phyloP scores from a whole-genome alignment of 306 rosid genomes.

The Medicago ruthenica region DNA sequence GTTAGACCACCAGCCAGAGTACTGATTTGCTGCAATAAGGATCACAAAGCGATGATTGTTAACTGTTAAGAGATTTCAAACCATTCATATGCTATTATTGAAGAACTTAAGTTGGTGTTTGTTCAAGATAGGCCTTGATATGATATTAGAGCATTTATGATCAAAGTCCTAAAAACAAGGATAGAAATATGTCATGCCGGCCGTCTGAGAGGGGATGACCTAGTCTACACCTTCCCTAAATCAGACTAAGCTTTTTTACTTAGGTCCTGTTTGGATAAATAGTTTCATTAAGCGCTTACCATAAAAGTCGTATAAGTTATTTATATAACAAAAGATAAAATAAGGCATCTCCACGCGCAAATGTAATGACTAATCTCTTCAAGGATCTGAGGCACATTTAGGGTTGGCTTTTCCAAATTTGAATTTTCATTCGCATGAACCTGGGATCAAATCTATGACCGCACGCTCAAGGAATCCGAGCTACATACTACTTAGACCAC shows the following conservation, averaged over 20 bases:
- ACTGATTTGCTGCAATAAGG: constrained; percentile 79
- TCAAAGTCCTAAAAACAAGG: neutral
- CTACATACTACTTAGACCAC: neutral
- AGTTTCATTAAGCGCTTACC: too few relatives aligned
- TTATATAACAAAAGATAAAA: too few relatives aligned
- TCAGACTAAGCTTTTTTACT: too few relatives aligned
- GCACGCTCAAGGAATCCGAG: neutral
- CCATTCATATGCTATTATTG: neutral
- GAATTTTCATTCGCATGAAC: too few relatives aligned
- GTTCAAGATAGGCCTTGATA: neutral
- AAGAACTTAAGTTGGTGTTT: neutral
- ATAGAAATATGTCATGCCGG: neutral
- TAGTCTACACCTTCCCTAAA: neutral
- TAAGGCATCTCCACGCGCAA: too few relatives aligned
- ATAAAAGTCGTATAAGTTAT: too few relatives aligned
- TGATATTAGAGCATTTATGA: neutral
- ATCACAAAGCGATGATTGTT: constrained; percentile 22
- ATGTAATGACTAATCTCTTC: too few relatives aligned
- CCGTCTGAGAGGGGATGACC: neutral
- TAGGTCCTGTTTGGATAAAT: too few relatives aligned
- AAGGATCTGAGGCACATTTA: too few relatives aligned
- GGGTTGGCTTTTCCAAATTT: too few relatives aligned
- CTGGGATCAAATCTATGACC: too few relatives aligned
- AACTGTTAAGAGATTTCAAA: constrained; percentile 1
- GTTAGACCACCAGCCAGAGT: constrained; percentile 70